Conservation (phyloP, 257 asterid species). For the Lantana camara region DNA sequence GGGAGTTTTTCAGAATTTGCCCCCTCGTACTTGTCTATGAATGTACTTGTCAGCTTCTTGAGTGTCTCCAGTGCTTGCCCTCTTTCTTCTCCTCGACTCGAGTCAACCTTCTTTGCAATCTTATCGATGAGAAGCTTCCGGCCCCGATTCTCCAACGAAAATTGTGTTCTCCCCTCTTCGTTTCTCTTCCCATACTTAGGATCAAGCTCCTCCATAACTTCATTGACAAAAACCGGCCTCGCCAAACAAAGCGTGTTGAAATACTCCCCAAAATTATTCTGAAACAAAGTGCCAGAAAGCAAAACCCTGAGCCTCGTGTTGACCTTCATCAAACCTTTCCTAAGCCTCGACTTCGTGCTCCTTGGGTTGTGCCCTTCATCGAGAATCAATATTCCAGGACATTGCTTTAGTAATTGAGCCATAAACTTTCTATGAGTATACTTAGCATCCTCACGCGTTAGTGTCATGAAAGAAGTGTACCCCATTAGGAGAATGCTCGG, state of each 20-base stretch:
- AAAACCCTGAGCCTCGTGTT: slow-evolving; percentile 78
- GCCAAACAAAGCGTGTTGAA: slow-evolving; percentile 90
- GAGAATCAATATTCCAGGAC: slow-evolving; percentile 88
- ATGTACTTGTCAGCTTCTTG: slow-evolving; percentile 70
- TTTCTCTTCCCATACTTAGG: slow-evolving; percentile 78
- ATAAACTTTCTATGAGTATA: slow-evolving; percentile 93
- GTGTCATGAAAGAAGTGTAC: slow-evolving; percentile 83
- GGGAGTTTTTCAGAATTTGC: slow-evolving; percentile 78
- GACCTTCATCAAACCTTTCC: slow-evolving; percentile 92
- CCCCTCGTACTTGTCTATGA: slow-evolving; percentile 92
- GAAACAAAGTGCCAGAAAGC: slow-evolving; percentile 93
- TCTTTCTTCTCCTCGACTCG: slow-evolving; percentile 67
- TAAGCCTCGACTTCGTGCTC: slow-evolving; percentile 90
- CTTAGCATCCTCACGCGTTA: slow-evolving; percentile 89
- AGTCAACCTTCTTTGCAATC: slow-evolving; percentile 75
- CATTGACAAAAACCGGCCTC: slow-evolving; percentile 77
- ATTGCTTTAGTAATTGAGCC: slow-evolving; percentile 84
- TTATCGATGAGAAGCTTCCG: slow-evolving; percentile 79
- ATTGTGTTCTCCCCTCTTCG: slow-evolving; percentile 52
- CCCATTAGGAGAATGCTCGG: slow-evolving; percentile 98
- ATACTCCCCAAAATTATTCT: slow-evolving; percentile 95
- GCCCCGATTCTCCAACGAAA: slow-evolving; percentile 78
- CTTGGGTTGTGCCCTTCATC: slow-evolving; percentile 99
- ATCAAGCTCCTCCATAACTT: slow-evolving; percentile 83
- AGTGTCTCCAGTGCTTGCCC: slow-evolving; percentile 68